These are phyloP conservation scores for Ustulina deusta DNA, from an alignment of 2,329 filamentous ascomycete genomes.

Conservation along the genomic window DNA sequence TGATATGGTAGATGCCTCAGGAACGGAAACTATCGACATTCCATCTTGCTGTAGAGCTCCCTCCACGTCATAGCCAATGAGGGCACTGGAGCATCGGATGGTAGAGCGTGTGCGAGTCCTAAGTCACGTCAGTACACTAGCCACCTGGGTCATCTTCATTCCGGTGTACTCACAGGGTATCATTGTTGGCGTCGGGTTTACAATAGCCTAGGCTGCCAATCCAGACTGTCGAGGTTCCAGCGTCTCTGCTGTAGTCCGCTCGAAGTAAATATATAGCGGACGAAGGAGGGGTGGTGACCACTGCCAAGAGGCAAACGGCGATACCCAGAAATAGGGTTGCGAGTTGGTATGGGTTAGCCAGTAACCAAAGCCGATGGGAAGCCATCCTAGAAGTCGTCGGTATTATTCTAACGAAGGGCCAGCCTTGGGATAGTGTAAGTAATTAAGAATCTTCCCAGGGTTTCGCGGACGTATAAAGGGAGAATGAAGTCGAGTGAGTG, in stretches of 20 bases:
- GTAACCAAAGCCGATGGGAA: constrained; percentile 8
- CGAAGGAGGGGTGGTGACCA: constrained; percentile 27
- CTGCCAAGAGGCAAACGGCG: constrained; percentile 17
- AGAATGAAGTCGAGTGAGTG: neutral
- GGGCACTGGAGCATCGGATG: neutral
- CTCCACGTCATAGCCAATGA: constrained; percentile 26
- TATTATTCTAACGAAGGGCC: constrained; percentile 12
- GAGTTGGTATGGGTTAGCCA: constrained; percentile 26
- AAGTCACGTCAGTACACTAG: constrained; percentile 2
- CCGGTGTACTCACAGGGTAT: constrained; percentile 22
- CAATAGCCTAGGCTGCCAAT: constrained; percentile 36
- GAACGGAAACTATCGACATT: neutral
- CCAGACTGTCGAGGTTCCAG: constrained; percentile 30
- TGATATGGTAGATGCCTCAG: constrained; percentile 7
- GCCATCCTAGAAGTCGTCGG: constrained; percentile 22
- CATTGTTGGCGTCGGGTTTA: constrained; percentile 5
- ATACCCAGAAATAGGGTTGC: constrained; percentile 27
- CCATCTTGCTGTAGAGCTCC: constrained; percentile 5
- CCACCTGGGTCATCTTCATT: neutral
- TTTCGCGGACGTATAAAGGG: neutral
- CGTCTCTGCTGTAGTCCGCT: constrained; percentile 23
- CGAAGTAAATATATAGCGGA: constrained; percentile 29
- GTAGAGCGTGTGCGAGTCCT: neutral
- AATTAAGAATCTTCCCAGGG: neutral
- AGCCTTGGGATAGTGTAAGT: constrained; percentile 11